phyloP scores from a whole-genome alignment of 805 yeast species.

The Schwanniomyces vanrijiae region DNA sequence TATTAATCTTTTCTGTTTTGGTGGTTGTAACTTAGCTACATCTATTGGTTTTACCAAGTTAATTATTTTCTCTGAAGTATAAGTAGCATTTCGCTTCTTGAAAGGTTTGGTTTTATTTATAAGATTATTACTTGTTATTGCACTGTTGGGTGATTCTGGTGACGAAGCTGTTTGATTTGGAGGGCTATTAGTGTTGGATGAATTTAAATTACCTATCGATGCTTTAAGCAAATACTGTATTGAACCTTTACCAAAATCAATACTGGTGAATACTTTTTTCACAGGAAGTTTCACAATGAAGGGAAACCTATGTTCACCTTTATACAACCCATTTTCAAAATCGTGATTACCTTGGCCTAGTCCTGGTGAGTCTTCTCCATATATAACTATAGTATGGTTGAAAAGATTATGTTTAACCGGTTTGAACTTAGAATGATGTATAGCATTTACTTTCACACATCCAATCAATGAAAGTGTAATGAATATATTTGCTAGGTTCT shows the following conservation, averaged over 20 bases:
- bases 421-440: slow-evolving; percentile 52
- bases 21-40: slow-evolving; percentile 61
- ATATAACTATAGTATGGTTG: slow-evolving; percentile 57
- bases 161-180: slow-evolving; percentile 2
- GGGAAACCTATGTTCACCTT: slow-evolving; percentile 88
- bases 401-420: slow-evolving; percentile 54
- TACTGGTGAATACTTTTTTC: slow-evolving; percentile 67
- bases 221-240: slow-evolving; percentile 66
- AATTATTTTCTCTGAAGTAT: slow-evolving; percentile 55
- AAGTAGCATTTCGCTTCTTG: slow-evolving; percentile 29
- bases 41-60: slow-evolving; percentile 73
- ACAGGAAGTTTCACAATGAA: slow-evolving; percentile 80
- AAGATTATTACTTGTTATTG: slow-evolving; percentile 6
- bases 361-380: slow-evolving; percentile 40
- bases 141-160: slow-evolving; percentile 13
- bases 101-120: slow-evolving; percentile 23
- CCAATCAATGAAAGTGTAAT: slow-evolving; percentile 58
- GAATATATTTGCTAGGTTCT: slow-evolving; percentile 53
- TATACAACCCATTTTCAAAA: slow-evolving; percentile 51
- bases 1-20: slow-evolving; percentile 64
- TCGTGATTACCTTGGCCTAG: slow-evolving; percentile 18
- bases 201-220: slow-evolving; percentile 29
- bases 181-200: slow-evolving; percentile 13
- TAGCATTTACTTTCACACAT: slow-evolving; percentile 52
- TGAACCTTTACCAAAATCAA: slow-evolving; percentile 84